Conservation (phyloP, 1,284 basidiomycete species). For the Erythrobasidium hasegawianum region DNA sequence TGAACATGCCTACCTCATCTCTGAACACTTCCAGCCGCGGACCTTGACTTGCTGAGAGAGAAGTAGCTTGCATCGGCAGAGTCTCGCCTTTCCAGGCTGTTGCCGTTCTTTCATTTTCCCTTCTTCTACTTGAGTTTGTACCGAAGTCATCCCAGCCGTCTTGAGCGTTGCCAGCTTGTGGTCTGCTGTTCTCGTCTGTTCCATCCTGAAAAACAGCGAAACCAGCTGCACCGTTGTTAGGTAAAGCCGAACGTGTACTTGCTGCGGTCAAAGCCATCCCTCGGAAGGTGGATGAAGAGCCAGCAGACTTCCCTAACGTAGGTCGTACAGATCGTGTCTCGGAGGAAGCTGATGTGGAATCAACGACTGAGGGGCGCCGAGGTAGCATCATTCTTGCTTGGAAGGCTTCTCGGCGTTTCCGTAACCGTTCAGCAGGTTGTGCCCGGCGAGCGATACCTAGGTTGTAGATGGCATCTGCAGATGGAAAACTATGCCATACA, state of each 20-base stretch:
- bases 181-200: slow-evolving; percentile 33
- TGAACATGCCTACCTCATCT: slow-evolving; percentile 46
- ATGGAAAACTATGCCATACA: slow-evolving; percentile 3
- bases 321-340: slow-evolving; percentile 18
- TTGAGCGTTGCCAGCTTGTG: slow-evolving; percentile 33
- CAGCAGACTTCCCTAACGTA: neutral
- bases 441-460: slow-evolving; percentile 78
- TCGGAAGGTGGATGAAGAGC: slow-evolving; percentile 1
- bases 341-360: slow-evolving; percentile 7
- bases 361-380: slow-evolving; percentile 45
- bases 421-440: slow-evolving; percentile 77
- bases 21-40: slow-evolving; percentile 54
- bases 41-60: slow-evolving; percentile 41
- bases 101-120: slow-evolving; percentile 55
- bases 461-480: slow-evolving; percentile 74
- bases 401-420: slow-evolving; percentile 77
- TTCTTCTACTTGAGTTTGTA: slow-evolving; percentile 52
- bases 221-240: slow-evolving; percentile 49
- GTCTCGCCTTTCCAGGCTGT: slow-evolving; percentile 54
- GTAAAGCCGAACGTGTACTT: slow-evolving; percentile 10
- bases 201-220: slow-evolving; percentile 52
- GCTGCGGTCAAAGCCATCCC: slow-evolving; percentile 14
- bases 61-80: slow-evolving; percentile 40
- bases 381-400: slow-evolving; percentile 62
- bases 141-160: slow-evolving; percentile 54